phyloP scores from a whole-genome alignment of 768 basidiomycete species.

The Boletus fagicola region DNA sequence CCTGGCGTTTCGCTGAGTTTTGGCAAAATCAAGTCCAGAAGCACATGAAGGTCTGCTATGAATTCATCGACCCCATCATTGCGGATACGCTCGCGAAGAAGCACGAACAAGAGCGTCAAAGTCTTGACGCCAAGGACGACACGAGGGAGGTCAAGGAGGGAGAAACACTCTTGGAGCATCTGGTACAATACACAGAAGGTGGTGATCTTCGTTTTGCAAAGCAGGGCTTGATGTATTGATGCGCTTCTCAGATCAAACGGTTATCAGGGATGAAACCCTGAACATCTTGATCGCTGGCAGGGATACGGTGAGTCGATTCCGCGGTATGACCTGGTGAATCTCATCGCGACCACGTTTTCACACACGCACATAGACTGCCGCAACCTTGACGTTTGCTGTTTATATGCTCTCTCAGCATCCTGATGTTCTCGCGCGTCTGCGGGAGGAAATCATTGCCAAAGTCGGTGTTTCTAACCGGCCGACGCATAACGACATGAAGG shows the following conservation, averaged over 20 bases:
- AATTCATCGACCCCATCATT: conserved; percentile 50
- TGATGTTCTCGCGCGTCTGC: conserved; percentile 44
- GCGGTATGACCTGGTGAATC: not conserved
- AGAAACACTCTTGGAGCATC: conserved; percentile 49
- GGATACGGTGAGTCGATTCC: conserved; percentile 43
- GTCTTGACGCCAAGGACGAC: conserved; percentile 3
- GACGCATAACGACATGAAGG: conserved; percentile 53
- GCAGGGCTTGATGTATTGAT: not conserved
- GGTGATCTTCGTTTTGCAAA: conserved; percentile 2
- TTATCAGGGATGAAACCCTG: conserved; percentile 27
- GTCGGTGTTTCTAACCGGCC: conserved; percentile 51
- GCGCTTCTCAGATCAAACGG: conserved; percentile 16
- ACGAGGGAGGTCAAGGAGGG: conserved; percentile 37
- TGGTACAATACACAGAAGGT: conserved; percentile 57
- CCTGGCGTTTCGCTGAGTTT: conserved; percentile 46
- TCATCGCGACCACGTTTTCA: not conserved
- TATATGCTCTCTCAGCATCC: conserved; percentile 55
- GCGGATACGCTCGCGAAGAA: conserved; percentile 41
- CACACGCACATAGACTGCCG: conserved; percentile 25
- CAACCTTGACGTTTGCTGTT: conserved; percentile 35
- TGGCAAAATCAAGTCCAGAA: conserved; percentile 41
- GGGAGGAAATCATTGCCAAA: conserved; percentile 53
- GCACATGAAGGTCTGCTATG: conserved; percentile 40
- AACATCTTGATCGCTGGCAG: conserved; percentile 32
- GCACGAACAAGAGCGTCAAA: conserved; percentile 12